These are phyloP conservation scores for Flaveria brownii DNA, from an alignment of 129 eudicot species.

Conservation along the genomic window DNA sequence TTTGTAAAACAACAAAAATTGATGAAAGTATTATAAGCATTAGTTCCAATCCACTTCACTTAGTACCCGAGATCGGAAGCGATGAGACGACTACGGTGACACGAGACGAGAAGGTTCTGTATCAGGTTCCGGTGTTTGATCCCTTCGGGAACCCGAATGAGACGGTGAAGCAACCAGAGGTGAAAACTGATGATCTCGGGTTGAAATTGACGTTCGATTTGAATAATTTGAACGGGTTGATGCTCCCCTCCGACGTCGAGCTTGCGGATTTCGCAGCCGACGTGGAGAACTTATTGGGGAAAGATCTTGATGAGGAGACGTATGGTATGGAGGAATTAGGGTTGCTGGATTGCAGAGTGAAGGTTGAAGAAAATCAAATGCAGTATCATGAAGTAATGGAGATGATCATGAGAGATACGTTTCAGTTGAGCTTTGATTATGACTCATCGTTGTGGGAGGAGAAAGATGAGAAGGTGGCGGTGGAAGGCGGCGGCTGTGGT, in stretches of 20 bases:
- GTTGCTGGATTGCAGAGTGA: constrained; percentile 46
- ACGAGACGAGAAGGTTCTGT: constrained; percentile 62
- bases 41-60: constrained; percentile 36
- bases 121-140: constrained; percentile 73
- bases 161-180: neutral
- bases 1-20: constrained; percentile 23
- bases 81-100: constrained; percentile 48
- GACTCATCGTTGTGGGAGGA: constrained; percentile 59
- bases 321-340: constrained; percentile 67
- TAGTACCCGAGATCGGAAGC: constrained; percentile 67
- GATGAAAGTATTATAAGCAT: constrained; percentile 25
- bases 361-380: constrained; percentile 47
- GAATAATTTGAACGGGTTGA: constrained; percentile 44
- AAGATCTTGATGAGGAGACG: constrained; percentile 65
- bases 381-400: constrained; percentile 32
- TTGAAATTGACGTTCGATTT: constrained; percentile 31
- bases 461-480: constrained; percentile 33
- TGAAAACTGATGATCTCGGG: neutral
- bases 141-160: constrained; percentile 39
- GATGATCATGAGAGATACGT: constrained; percentile 55
- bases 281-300: constrained; percentile 70
- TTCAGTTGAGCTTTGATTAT: constrained; percentile 61
- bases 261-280: constrained; percentile 85
- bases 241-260: constrained; percentile 60
- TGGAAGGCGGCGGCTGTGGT: constrained; percentile 3